A percentile compares a stretch with the other conserved stretches of the same genome.
Conservation (phyloP, 352 stramenopile species). For the Phytopythium sindhum region DNA sequence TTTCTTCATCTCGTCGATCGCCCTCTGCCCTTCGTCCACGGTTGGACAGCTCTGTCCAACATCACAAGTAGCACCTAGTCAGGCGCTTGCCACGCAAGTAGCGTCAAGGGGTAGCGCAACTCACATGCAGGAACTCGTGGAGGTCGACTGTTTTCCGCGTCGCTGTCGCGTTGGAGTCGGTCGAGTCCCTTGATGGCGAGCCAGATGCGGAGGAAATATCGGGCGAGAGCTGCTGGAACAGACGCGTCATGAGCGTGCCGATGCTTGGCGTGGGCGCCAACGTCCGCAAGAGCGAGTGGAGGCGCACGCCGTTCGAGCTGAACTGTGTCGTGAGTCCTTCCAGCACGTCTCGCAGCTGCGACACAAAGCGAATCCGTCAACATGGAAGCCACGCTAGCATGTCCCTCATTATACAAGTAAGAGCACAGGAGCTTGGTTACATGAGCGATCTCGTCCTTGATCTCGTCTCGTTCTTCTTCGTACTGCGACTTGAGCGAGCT, state of each 20-base stretch:
- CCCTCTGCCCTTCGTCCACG: constrained; percentile 59
- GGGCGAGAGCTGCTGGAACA: constrained; percentile 65
- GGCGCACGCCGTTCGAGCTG: constrained; percentile 41
- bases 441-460: constrained; percentile 58
- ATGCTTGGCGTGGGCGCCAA: constrained; percentile 54
- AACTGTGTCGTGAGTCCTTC: constrained; percentile 57
- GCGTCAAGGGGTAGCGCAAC: constrained; percentile 7
- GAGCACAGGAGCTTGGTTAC: constrained; percentile 24
- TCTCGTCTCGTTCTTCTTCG: constrained; percentile 49
- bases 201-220: constrained; percentile 16
- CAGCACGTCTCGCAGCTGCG: constrained; percentile 42
- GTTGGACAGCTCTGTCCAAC: constrained; percentile 64
- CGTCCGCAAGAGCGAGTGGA: constrained; percentile 65
- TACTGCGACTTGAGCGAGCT: constrained; percentile 68
- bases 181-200: constrained; percentile 5
- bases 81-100: neutral
- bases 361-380: constrained; percentile 1
- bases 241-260: constrained; percentile 68
- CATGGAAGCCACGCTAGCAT: neutral
- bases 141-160: constrained; percentile 61
- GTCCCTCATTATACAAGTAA: neutral
- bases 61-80: neutral
- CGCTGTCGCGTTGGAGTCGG: constrained; percentile 16
- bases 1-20: constrained; percentile 78
- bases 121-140: constrained; percentile 60